Conservation (phyloP, 371 early-diverging fungal species). For the Rhizopus microsporus region DNA sequence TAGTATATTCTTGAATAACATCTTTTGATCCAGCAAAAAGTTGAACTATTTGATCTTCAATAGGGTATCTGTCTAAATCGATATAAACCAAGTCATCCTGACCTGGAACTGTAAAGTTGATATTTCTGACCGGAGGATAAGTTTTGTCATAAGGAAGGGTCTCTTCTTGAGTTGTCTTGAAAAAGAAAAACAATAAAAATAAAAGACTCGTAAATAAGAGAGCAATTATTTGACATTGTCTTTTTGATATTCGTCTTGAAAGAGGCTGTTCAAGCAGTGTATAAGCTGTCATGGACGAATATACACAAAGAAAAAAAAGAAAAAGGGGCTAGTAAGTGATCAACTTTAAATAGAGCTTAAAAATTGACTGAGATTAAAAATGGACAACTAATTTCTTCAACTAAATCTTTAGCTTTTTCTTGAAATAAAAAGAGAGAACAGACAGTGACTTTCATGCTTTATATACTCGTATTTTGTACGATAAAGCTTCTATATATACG, state of each 20-base stretch:
- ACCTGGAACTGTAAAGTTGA: constrained; percentile 14
- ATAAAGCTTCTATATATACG: too few species aligned
- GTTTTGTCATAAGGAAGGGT: background rate
- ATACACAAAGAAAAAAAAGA: background rate
- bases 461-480: too few species aligned
- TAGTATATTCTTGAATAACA: background rate
- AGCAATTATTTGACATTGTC: background rate
- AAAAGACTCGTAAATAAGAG: background rate
- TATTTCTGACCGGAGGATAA: constrained; percentile 4
- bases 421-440: too few species aligned
- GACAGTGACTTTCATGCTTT: too few species aligned
- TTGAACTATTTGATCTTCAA: constrained; percentile 21
- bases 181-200: background rate
- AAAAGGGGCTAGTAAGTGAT: background rate
- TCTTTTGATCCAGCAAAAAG: constrained; percentile 7
- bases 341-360: too few species aligned
- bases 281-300: constrained; percentile 1
- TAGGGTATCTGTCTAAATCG: constrained; percentile 22
- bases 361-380: too few species aligned
- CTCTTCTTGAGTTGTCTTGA: background rate
- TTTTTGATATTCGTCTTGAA: background rate
- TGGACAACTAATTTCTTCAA: too few species aligned
- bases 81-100: constrained; percentile 8
- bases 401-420: too few species aligned
- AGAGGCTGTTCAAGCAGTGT: constrained; percentile 2